Evolutionary conservation across 331 rosid genomes (phyloP).

Genomic region (Cydonia oblonga): DNA sequence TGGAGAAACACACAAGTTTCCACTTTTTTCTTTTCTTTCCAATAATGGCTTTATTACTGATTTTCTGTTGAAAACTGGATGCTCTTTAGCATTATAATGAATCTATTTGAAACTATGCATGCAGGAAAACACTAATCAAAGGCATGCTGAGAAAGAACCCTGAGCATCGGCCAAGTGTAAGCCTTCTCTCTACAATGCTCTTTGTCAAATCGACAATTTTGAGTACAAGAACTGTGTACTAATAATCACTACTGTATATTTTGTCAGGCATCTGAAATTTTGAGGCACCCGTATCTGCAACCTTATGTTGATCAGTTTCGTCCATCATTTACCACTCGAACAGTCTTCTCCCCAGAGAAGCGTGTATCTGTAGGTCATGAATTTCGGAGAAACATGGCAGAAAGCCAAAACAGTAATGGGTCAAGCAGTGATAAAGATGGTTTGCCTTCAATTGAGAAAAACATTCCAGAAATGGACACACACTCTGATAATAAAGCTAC

Average conservation of each 20-base stretch:
- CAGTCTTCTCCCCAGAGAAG: constrained; percentile 52
- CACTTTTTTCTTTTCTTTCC: neutral
- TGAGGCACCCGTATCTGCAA: constrained; percentile 94
- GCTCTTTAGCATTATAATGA: neutral
- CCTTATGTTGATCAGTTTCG: constrained; percentile 73
- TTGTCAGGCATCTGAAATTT: constrained; percentile 85
- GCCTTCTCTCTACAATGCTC: constrained; percentile 12
- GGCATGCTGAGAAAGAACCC: constrained; percentile 96
- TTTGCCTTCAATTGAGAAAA: constrained; percentile 63
- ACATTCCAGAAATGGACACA: constrained; percentile 19
- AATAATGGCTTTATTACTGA: neutral
- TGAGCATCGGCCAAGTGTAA: constrained; percentile 93
- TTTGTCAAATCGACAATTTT: neutral
- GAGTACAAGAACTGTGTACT: constrained; percentile 2
- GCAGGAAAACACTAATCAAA: constrained; percentile 92
- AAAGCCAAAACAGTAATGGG: constrained; percentile 78
- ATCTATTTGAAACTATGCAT: constrained; percentile 8
- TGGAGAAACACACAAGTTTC: neutral
- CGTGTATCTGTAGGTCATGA: constrained; percentile 27
- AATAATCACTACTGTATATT: constrained; percentile 9
- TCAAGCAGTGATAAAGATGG: constrained; percentile 85
- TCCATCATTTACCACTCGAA: constrained; percentile 50
- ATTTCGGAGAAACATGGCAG: constrained; percentile 65
- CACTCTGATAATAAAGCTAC: constrained; percentile 40
- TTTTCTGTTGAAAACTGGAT: neutral